phyloP scores from a whole-genome alignment of 78 protist species.

The Pelomyxa schiedti region DNA sequence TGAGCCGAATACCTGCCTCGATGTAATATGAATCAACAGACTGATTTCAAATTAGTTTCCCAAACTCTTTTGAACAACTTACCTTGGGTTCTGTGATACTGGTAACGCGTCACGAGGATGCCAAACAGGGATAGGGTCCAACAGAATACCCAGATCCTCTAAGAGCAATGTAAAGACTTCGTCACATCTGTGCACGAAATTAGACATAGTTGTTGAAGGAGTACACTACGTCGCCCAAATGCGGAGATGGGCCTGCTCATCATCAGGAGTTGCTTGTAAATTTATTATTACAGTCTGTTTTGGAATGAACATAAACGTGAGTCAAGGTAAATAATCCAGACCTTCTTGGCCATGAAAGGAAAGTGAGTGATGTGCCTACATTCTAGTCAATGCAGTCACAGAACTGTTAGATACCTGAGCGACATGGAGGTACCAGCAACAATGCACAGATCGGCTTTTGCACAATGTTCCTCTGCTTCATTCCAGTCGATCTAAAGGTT shows the following conservation, averaged over 20 bases:
- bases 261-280: slow-evolving; percentile 18
- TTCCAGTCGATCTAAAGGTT: slow-evolving; percentile 15
- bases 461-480: slow-evolving; percentile 8
- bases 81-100: not conserved
- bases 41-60: no score
- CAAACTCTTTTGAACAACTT: no score
- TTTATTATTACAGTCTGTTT: not conserved
- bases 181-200: no score
- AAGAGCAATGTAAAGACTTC: not conserved
- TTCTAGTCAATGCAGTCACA: no score
- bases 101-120: slow-evolving; percentile 1
- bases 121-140: slow-evolving; percentile 3
- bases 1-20: not conserved
- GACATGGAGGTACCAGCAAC: slow-evolving; percentile 26
- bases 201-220: no score
- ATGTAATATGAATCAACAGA: not conserved
- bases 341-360: slow-evolving; percentile 4
- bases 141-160: not conserved
- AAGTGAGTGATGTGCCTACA: slow-evolving; percentile 22
- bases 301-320: no score
- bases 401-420: no score
- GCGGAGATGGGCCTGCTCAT: slow-evolving; percentile 1
- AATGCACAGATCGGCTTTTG: slow-evolving; percentile 14
- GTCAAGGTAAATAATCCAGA: not conserved
- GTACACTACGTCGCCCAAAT: slow-evolving; percentile 10